phyloP scores from a whole-genome alignment of 768 basidiomycete genomes.

The Paxillus rubicundulus region DNA sequence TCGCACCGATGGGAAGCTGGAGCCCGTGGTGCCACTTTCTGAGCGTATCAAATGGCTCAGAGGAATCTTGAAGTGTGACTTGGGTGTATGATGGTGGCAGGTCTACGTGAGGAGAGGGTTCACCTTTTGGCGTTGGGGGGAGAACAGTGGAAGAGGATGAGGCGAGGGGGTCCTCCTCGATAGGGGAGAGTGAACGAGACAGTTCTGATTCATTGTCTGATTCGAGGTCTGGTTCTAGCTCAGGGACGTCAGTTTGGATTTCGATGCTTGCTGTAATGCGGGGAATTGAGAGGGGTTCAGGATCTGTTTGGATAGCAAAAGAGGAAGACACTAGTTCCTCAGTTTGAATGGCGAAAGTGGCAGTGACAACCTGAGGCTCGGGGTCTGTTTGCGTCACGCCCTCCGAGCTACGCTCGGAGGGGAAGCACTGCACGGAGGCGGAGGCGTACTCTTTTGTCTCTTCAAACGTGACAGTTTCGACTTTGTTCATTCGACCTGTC shows the following conservation, averaged over 20 bases:
- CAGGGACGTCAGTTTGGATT: slow-evolving; percentile 56
- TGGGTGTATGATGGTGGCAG: slow-evolving; percentile 75
- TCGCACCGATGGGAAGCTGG: slow-evolving; percentile 39
- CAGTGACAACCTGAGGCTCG: slow-evolving; percentile 44
- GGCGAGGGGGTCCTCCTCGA: slow-evolving; percentile 53
- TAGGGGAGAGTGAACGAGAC: slow-evolving; percentile 47
- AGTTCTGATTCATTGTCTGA: slow-evolving; percentile 23
- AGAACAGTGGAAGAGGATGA: slow-evolving; percentile 74
- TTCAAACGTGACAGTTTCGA: slow-evolving; percentile 44
- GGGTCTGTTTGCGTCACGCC: slow-evolving; percentile 62
- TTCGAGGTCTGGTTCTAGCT: slow-evolving; percentile 38
- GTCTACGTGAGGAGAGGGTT: slow-evolving; percentile 38
- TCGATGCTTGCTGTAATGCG: slow-evolving; percentile 48
- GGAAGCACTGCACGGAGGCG: slow-evolving; percentile 67
- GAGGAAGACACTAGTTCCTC: slow-evolving; percentile 32
- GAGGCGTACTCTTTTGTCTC: slow-evolving; percentile 78
- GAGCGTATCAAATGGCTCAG: slow-evolving; percentile 53
- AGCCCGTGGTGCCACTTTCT: slow-evolving; percentile 71
- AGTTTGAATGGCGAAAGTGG: slow-evolving; percentile 57
- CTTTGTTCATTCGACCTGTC: slow-evolving; percentile 53
- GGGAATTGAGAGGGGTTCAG: slow-evolving; percentile 30
- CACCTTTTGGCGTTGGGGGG: slow-evolving; percentile 66
- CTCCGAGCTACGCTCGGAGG: slow-evolving; percentile 46
- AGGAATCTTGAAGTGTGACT: slow-evolving; percentile 40
- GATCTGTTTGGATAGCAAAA: slow-evolving; percentile 40